Conservation (phyloP, 768 basidiomycete species). For the Fomitopsis serialis region DNA sequence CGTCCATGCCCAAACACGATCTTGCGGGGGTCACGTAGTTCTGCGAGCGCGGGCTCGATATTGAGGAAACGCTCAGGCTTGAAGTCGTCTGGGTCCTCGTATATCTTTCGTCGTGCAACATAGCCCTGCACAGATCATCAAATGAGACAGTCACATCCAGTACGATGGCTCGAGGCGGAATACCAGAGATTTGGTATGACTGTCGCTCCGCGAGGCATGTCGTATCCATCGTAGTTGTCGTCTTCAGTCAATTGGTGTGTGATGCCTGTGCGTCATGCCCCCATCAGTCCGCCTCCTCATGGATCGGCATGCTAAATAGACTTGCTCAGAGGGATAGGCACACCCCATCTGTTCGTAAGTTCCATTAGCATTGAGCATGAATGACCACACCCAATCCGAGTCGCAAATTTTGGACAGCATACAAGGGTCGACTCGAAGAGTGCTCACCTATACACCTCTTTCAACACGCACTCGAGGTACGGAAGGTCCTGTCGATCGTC, state of each 20-base stretch:
- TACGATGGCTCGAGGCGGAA: too few relatives aligned
- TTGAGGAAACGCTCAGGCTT: slow-evolving; percentile 45
- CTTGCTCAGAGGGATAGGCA: too few relatives aligned
- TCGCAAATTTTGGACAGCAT: too few relatives aligned
- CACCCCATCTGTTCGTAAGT: too few relatives aligned
- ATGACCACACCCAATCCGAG: too few relatives aligned
- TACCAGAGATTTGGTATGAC: slow-evolving; percentile 10
- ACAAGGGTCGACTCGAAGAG: too few relatives aligned
- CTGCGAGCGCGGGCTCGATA: slow-evolving; percentile 26
- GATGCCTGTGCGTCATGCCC: background rate
- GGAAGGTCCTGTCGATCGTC: too few relatives aligned
- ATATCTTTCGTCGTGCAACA: slow-evolving; percentile 24
- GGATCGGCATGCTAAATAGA: background rate
- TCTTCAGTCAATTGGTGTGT: slow-evolving; percentile 1
- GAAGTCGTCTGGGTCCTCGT: slow-evolving; percentile 41
- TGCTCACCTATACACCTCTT: slow-evolving; percentile 14
- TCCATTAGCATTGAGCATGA: background rate
- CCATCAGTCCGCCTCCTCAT: background rate
- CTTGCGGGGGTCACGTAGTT: slow-evolving; percentile 34
- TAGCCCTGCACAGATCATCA: slow-evolving; percentile 24
- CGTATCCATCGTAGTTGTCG: slow-evolving; percentile 7
- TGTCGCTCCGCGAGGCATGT: slow-evolving; percentile 5
- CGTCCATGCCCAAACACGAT: slow-evolving; percentile 57
- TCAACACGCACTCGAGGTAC: slow-evolving; percentile 14
- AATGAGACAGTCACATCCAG: too few relatives aligned